Evolutionary conservation across 106 monocot genomes (phyloP).

Genomic region (Dioscorea alata): DNA sequence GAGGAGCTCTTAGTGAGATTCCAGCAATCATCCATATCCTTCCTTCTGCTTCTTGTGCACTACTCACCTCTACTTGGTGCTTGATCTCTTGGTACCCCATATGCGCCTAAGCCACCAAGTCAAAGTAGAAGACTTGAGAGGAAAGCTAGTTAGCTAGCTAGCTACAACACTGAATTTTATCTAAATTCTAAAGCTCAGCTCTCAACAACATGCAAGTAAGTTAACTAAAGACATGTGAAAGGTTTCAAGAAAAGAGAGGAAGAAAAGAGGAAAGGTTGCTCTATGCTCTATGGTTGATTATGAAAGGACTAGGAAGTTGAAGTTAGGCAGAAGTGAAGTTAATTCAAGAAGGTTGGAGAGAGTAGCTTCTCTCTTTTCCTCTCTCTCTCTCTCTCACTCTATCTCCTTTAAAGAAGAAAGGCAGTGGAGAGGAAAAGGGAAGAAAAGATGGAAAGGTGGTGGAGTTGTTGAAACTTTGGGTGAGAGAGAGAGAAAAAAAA

Average conservation of each 20-base stretch:
- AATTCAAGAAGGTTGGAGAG: background rate
- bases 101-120: background rate
- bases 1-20: constrained; percentile 18
- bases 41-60: constrained; percentile 1
- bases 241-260: background rate
- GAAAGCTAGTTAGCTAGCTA: background rate
- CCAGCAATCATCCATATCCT: constrained; percentile 20
- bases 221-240: no score
- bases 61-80: constrained; percentile 5
- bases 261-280: background rate
- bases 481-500: constrained; percentile 1
- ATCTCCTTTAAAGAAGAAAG: background rate
- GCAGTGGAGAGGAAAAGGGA: background rate
- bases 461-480: background rate
- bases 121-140: background rate
- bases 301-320: background rate
- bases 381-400: background rate
- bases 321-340: background rate
- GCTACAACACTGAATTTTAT: background rate
- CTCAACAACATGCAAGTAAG: no score
- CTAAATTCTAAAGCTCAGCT: background rate
- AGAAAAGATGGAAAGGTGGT: background rate
- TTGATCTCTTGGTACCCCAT: background rate
- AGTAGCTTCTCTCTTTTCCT: background rate
- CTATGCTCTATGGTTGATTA: background rate